Base-by-base conservation (phyloP, 2,329 filamentous ascomycete genomes). In the Exophiala alcalophila region DNA sequence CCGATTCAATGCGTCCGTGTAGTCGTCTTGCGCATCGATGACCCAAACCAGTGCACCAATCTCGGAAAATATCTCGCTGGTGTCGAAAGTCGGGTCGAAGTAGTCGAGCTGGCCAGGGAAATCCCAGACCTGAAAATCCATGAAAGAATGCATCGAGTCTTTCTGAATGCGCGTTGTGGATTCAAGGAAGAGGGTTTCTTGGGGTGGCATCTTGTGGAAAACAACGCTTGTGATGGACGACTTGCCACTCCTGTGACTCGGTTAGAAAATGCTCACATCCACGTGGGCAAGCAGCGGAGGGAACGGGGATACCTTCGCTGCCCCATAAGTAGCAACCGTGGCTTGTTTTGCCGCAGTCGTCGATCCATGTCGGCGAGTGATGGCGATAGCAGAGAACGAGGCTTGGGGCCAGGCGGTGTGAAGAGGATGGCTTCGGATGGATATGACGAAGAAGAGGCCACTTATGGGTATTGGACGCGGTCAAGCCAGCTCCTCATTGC, bases 101-200 rank as follows among this genome's bases (percentile, higher is more conserved):
- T 94, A 94, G 67, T 96, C 87, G 53, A 97, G 80, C 66, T 97
- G 90, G 16, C 91, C 90, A 2, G 92, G 92, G 44, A 98, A 90
- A 62, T 98, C 92, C 86, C 90, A 96, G 33, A 96, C 87, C 67
- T 97, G 91, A 56, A 97, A 96, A 62, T 97, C 91, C 89, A 97
- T 96, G 63, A 98, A 97, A 3, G 92, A 97, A 56, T 92, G 87
- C 74, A 97, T 90, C 3, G 86, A 87, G 57, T 96, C 89, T 61
- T 94, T 95, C 61, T 95, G 89, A 52, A 97, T 94, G 21, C 86
- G 79, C 7, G 89, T 90, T 3, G 92, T 98, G 0, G 92, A 94
- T 65, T 97, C 92, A 12, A 98, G 77, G 59, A 95, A 98, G 11
- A 98, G 70, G 0, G 92, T 97, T 69, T 98, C 94, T 57, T 86